These are phyloP conservation scores for Rhodotorula toruloides DNA, from an alignment of 768 basidiomycete genomes.

Conservation along the genomic window DNA sequence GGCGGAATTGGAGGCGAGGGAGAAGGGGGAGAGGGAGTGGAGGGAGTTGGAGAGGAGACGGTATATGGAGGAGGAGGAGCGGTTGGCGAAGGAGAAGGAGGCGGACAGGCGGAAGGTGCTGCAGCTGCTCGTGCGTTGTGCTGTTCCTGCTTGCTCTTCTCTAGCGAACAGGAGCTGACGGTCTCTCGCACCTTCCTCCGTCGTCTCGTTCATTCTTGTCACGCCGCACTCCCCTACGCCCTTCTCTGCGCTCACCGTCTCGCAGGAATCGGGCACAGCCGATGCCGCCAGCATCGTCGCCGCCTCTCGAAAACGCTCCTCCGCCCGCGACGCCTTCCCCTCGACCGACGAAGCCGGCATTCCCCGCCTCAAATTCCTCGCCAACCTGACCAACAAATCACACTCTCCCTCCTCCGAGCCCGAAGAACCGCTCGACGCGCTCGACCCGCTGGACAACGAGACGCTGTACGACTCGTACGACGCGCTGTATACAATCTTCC, in stretches of 20 bases:
- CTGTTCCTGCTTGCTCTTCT: background rate
- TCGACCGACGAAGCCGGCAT: background rate
- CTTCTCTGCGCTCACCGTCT: background rate
- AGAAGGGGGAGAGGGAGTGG: constrained; percentile 54
- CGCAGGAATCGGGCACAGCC: constrained; percentile 18
- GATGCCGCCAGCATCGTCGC: constrained; percentile 9
- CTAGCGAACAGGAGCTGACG: too few relatives aligned
- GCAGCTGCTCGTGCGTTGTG: constrained; percentile 10
- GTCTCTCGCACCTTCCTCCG: background rate
- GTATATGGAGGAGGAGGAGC: constrained; percentile 30
- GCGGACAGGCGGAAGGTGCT: constrained; percentile 27
- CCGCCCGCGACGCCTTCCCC: constrained; percentile 1
- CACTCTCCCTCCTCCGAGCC: background rate
- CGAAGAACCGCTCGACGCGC: too few relatives aligned
- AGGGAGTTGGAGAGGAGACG: constrained; percentile 22
- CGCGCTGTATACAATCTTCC: constrained; percentile 54
- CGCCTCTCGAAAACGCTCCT: constrained; percentile 24
- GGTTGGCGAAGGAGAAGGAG: constrained; percentile 44
- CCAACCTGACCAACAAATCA: constrained; percentile 5
- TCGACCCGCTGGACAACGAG: constrained; percentile 52
- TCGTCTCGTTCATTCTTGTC: constrained; percentile 3
- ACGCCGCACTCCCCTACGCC: too few relatives aligned
- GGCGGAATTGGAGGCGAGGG: constrained; percentile 54
- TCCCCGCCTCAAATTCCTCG: constrained; percentile 24
- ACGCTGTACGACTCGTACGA: constrained; percentile 56